Evolutionary conservation across 1,284 basidiomycete genomes (phyloP), one percentile per base, ranked within the genome.

Genomic region (Tilletiaria anomala): DNA sequence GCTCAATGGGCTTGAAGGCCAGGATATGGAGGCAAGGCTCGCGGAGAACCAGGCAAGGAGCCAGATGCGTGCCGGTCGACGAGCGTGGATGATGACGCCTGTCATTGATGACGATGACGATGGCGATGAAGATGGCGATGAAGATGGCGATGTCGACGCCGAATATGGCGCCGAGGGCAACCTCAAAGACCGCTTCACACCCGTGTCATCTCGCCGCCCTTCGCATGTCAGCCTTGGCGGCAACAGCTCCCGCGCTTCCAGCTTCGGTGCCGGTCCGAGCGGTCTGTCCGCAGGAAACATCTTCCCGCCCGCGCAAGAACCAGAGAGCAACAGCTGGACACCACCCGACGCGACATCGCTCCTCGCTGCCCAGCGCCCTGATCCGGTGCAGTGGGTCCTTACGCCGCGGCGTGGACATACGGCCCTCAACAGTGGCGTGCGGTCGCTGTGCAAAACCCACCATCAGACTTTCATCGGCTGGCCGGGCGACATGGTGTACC

Each of bases 391-490:
- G 22, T 97, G 91, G 91, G 76, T 78, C 10, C 72, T 97, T 6
- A 71, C 76, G 8, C 77, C 80, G 3, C 75, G 89, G 26, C 80
- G 87, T 44, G 91, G 88, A 17, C 91, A 97, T 68, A 79, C 85
- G 4, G 91, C 91, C 6, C 86, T 97, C 82, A 82, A 91, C 53
- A 83, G 81, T 37, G 91, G 93, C 26, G 88, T 96, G 58, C 77
- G 80, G 43, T 83, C 80, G 3, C 76, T 97, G 34, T 76, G 79
- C 10, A 71, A 77, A 11, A 81, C 82, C 0, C 83, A 91, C 67
- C 79, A 87, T 51, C 86, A 97, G 71, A 69, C 93, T 51, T 78
- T 94, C 58, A 76, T 96, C 35, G 91, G 86, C 20, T 93, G 89
- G 83, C 85, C 84, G 0, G 91, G 89, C 31, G 87, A 94, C 54